Evolutionary conservation across 768 basidiomycete genomes (phyloP), one percentile per base, ranked within the genome.

Genomic region (Cystoderma amianthinum): DNA sequence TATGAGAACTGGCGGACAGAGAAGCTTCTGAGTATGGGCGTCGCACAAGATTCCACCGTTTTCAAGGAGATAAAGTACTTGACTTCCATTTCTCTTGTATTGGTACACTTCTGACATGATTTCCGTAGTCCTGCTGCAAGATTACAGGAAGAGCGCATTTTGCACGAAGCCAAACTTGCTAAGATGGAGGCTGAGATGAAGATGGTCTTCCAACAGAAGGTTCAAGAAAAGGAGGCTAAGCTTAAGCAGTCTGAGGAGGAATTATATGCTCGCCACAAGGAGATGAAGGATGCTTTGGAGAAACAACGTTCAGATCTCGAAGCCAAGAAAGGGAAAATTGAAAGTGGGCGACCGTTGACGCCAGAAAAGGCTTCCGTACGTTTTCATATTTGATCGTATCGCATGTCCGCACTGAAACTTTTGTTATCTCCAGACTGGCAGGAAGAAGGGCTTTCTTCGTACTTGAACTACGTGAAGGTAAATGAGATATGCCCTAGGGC

Each of bases 131-230:
- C 96, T 47, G 94, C 94, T 37, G 89, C 87, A 44, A 86, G 92
- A 64, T 78, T 91, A 69, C 92, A 94, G 49, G 96, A 99, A 60
- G 96, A 99, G 60, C 88, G 96, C 43, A 73, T 90, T 39, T 64
- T 97, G 57, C 95, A 99, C 67, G 95, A 99, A 67, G 87, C 89
- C 51, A 98, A 98, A 64, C 80, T 99, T 41, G 80, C 90, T 42
- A 99, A 99, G 82, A 97, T 97, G 85, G 96, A 99, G 69, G 88
- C 93, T 42, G 96, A 98, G 75, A 99, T 99, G 96, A 98, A 97
- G 81, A 92, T 95, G 90, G 96, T 99, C 54, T 99, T 99, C 92
- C 93, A 94, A 61, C 96, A 98, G 67, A 99, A 99, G 65, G 96
- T 99, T 42, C 91, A 93, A 61, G 96, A 99, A 63, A 98, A 99